phyloP scores from a whole-genome alignment of 176 grass and related monocot genomes.

The Carex cristatella region DNA sequence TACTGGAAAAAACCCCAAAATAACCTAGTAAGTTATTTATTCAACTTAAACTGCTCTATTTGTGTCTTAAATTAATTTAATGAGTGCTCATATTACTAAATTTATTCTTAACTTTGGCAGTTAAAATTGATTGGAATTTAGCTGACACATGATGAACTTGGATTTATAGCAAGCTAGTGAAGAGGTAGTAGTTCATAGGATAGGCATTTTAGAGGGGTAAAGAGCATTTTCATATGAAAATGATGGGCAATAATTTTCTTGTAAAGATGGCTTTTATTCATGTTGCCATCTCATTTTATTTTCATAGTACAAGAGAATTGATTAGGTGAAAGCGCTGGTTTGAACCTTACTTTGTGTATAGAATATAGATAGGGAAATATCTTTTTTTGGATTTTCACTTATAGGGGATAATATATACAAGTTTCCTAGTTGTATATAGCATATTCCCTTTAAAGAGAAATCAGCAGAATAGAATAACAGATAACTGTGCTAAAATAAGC shows the following conservation, averaged over 20 bases:
- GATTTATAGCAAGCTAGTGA: conserved; percentile 1
- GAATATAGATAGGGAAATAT: neutral
- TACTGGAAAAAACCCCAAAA: conserved; percentile 52
- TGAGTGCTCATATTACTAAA: neutral
- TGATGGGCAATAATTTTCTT: neutral
- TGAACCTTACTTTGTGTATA: neutral
- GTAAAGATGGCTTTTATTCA: conserved; percentile 11
- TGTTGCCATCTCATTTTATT: conserved; percentile 13
- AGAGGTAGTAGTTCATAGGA: neutral
- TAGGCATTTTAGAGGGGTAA: neutral
- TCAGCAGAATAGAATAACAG: neutral
- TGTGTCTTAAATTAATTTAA: neutral
- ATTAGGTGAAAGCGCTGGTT: conserved; percentile 7
- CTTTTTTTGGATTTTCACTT: neutral
- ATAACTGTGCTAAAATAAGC: neutral
- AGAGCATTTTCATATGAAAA: neutral
- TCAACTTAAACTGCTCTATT: neutral
- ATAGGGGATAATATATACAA: neutral
- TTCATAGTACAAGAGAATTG: neutral
- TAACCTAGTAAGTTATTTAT: conserved; percentile 44
- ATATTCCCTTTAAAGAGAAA: neutral
- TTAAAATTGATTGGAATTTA: conserved; percentile 38
- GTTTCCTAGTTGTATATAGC: neutral
- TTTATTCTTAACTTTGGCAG: conserved; percentile 24
- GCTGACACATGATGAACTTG: neutral